Percentiles rank a stretch among this genome's conserved stretches.
phyloP scores from a whole-genome alignment of 768 basidiomycete genomes.

The Antrodiella citrinella region DNA sequence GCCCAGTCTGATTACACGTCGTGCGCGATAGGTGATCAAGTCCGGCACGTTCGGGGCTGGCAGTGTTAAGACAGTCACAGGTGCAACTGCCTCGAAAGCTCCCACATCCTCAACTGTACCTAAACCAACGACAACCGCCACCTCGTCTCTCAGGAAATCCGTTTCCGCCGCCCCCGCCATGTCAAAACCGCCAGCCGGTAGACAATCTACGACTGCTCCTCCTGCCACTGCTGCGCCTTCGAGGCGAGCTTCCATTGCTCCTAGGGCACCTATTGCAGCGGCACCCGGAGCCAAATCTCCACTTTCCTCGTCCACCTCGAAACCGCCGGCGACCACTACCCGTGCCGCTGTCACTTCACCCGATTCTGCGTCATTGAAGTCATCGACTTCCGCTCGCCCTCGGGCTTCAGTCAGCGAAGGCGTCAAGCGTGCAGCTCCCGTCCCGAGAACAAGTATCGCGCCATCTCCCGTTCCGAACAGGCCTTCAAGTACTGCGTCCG shows the following conservation, averaged over 20 bases:
- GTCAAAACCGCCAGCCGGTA: constrained; percentile 23
- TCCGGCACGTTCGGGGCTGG: constrained; percentile 62
- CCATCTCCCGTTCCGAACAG: constrained; percentile 23
- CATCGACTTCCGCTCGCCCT: constrained; percentile 32
- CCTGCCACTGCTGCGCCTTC: constrained; percentile 18
- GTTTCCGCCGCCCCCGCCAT: constrained; percentile 24
- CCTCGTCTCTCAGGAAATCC: constrained; percentile 31
- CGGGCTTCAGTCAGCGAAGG: constrained; percentile 64
- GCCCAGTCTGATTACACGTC: constrained; percentile 14
- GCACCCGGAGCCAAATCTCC: constrained; percentile 1
- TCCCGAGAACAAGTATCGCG: constrained; percentile 19
- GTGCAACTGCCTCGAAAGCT: constrained; percentile 30
- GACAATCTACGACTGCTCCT: constrained; percentile 14
- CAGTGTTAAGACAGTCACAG: background rate
- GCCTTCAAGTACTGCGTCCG: constrained; percentile 28
- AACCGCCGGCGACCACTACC: constrained; percentile 19
- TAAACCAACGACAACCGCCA: constrained; percentile 32
- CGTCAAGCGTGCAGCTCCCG: constrained; percentile 37
- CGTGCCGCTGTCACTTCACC: constrained; percentile 14
- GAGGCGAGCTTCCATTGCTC: constrained; percentile 15
- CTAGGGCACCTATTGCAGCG: constrained; percentile 11
- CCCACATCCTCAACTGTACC: constrained; percentile 26
- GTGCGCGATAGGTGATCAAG: constrained; percentile 44
- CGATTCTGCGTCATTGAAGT: constrained; percentile 9
- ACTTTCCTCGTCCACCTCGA: constrained; percentile 11